Evolutionary conservation across 352 stramenopile genomes (phyloP).

Genomic region (Albugo laibachii): DNA sequence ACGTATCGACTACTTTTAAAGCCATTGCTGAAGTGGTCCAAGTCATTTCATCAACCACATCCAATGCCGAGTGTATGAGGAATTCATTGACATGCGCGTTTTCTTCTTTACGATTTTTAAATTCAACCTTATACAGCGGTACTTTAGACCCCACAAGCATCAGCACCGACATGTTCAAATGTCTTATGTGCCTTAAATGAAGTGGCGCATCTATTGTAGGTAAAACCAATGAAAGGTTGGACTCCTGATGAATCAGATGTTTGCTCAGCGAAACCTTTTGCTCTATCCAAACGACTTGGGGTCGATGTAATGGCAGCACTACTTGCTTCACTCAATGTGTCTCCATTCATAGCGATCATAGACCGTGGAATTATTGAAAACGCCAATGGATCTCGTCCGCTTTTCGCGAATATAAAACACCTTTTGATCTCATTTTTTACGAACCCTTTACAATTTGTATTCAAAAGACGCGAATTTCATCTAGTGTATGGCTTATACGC

Average conservation of each 20-base stretch:
- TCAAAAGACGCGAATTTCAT: conserved; percentile 61
- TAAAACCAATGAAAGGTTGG: no score
- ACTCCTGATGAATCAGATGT: no score
- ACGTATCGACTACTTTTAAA: conserved; percentile 84
- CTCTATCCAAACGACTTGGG: conserved; percentile 29
- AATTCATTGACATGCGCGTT: conserved; percentile 93
- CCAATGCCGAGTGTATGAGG: conserved; percentile 92
- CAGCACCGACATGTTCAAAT: conserved; percentile 48
- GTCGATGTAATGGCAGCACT: conserved; percentile 37
- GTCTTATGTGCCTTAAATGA: no score
- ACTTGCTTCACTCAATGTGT: conserved; percentile 45
- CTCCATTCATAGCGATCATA: conserved; percentile 78
- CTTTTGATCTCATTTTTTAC: conserved; percentile 31
- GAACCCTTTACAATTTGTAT: conserved; percentile 61
- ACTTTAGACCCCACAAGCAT: conserved; percentile 72
- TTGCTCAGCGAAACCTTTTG: no score
- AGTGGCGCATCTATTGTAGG: no score
- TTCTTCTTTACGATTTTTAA: conserved; percentile 58
- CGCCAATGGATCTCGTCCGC: conserved; percentile 41
- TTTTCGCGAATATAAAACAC: conserved; percentile 42
- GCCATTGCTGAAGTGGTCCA: conserved; percentile 89
- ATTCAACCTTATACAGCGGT: conserved; percentile 76
- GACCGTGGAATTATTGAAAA: conserved; percentile 83
- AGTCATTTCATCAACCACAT: conserved; percentile 91
- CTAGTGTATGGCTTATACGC: conserved; percentile 83